phyloP scores from a whole-genome alignment of 257 asterid genomes.

The Buddleja alternifolia region DNA sequence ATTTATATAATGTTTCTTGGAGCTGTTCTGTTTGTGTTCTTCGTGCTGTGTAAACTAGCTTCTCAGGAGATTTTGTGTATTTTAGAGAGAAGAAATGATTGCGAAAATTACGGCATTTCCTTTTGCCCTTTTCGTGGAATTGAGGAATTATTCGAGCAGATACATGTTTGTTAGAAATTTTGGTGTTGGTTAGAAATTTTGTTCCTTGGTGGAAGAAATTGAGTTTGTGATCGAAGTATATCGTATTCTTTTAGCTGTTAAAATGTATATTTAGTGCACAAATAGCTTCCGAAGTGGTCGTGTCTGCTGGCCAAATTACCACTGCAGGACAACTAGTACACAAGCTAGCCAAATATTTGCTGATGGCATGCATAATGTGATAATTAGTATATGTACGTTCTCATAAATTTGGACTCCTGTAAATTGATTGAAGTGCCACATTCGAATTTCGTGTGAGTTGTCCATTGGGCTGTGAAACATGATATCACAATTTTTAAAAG shows the following conservation, averaged over 20 bases:
- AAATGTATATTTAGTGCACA: background rate
- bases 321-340: constrained; percentile 6
- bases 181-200: constrained; percentile 10
- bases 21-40: background rate
- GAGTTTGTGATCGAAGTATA: background rate
- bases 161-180: constrained; percentile 11
- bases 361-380: too few relatives aligned
- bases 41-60: constrained; percentile 22
- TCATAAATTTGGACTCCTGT: background rate
- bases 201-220: too few relatives aligned
- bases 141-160: constrained; percentile 15
- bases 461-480: constrained; percentile 7
- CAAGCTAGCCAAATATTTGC: background rate
- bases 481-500: background rate
- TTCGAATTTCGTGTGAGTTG: constrained; percentile 4
- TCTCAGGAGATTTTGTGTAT: background rate
- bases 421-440: background rate
- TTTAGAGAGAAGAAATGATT: too few relatives aligned
- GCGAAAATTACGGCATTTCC: background rate
- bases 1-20: background rate
- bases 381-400: background rate
- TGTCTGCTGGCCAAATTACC: background rate
- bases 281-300: background rate
- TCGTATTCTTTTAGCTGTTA: constrained; percentile 4
- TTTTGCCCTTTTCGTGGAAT: background rate